Base-by-base conservation (phyloP, 2,329 filamentous ascomycete genomes). In the Kalmusia sp. region DNA sequence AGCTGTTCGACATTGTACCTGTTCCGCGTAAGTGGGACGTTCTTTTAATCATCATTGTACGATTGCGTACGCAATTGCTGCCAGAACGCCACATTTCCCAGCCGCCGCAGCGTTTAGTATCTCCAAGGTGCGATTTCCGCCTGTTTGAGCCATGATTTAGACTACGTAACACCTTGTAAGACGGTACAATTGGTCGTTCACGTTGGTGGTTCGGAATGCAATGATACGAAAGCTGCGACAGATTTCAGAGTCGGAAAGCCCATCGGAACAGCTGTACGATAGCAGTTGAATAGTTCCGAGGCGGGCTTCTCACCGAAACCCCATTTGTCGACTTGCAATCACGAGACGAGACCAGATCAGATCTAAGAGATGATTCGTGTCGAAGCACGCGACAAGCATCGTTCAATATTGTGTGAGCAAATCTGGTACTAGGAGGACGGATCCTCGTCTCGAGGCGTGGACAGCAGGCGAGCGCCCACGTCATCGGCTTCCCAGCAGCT, bases 31-130 rank as follows among this genome's bases (percentile, higher is more conserved):
- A 58, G 48, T 35, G 11, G 1, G 15, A 41, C 14, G n/a, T 2
- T 19, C 12, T 21, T 49, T 33, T n/a, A 8, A 27, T 14, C 27
- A 15, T 21, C 14, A 4, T 2, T 5, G 1, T n/a, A 3, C 19
- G 6, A 11, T 19, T 17, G 4, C 68, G 4, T 64, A 74, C 67
- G 68, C 70, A 25, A 75, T 71, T 5, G 72, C 70, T 58, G 80
- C 83, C 2, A 84, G 80, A 24, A 87, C 81, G 38, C 81, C 84
- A 61, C 87, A 87, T 31, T 82, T 79, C 61, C 82, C 81, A 35
- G 74, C 70, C 38, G 79, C 76, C 38, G 85, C 85, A 38, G 80
- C 80, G 62, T 84, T 77, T 59, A 87, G 79, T 61, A 87, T 86
- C 15, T 64, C 63, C 11, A 73, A 19, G 5, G 70, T 73, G 27